A percentile compares a stretch with the other conserved stretches of the same genome.
phyloP scores from a whole-genome alignment of 345 rosid genomes.

The Citrus sinensis region DNA sequence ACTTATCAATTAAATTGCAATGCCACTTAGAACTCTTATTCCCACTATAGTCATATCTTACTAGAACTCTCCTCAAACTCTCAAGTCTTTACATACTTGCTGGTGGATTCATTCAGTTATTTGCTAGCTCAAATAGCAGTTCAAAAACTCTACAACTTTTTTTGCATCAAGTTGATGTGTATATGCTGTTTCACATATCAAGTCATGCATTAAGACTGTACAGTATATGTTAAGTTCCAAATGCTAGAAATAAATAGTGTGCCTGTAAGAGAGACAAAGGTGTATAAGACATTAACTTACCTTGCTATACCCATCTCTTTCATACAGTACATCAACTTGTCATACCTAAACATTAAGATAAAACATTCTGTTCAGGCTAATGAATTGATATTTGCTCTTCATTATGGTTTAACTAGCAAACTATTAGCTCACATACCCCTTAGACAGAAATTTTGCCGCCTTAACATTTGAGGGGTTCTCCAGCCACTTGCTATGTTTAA shows the following conservation, averaged over 20 bases:
- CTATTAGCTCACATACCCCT: slow-evolving; percentile 52
- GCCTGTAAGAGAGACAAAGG: neutral
- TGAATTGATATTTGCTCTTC: neutral
- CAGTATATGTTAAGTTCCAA: neutral
- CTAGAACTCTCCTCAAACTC: neutral
- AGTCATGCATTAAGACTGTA: neutral
- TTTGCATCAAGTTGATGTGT: neutral
- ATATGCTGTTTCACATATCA: neutral
- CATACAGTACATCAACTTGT: slow-evolving; percentile 65
- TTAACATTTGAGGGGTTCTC: slow-evolving; percentile 82
- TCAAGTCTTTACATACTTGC: neutral
- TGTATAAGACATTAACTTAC: slow-evolving; percentile 41
- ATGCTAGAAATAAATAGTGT: neutral
- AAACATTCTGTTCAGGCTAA: slow-evolving; percentile 5
- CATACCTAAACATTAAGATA: slow-evolving; percentile 56
- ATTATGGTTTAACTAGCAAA: slow-evolving; percentile 1
- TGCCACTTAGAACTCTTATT: neutral
- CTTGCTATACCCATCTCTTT: slow-evolving; percentile 57
- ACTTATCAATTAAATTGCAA: neutral
- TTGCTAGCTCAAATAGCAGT: neutral
- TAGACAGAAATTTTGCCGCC: slow-evolving; percentile 81
- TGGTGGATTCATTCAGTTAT: neutral
- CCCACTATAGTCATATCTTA: neutral
- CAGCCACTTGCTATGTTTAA: slow-evolving; percentile 94
- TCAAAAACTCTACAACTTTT: neutral